Evolutionary conservation across 208 protist genomes (phyloP).

Genomic region (Novymonas esmeraldas): DNA sequence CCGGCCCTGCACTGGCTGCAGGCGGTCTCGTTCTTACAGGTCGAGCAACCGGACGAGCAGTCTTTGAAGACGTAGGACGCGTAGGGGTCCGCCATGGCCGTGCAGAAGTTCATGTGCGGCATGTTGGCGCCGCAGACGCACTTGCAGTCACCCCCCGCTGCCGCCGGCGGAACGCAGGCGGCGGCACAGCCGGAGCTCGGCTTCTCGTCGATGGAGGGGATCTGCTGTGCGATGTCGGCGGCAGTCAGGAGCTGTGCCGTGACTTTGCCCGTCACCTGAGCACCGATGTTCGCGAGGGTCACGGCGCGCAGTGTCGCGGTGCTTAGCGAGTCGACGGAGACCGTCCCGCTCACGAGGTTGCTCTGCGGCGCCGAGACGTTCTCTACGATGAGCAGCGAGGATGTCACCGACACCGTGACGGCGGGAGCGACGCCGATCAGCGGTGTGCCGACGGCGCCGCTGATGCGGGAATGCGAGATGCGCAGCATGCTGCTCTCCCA

Average conservation of each 20-base stretch:
- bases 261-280: not conserved
- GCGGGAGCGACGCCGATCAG: not conserved
- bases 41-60: conserved; percentile 4
- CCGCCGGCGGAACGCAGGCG: conserved; percentile 7
- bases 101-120: conserved; percentile 6
- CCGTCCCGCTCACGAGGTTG: not conserved
- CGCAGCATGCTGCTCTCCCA: conserved; percentile 6
- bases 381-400: conserved; percentile 2
- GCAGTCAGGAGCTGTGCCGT: not conserved
- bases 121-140: not conserved
- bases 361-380: conserved; percentile 4
- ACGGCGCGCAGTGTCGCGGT: not conserved
- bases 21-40: not conserved
- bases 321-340: not conserved
- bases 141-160: not conserved
- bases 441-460: not conserved
- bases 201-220: not conserved
- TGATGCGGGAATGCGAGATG: conserved; percentile 3
- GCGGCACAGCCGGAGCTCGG: not conserved
- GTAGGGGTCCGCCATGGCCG: conserved; percentile 9
- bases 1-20: not conserved
- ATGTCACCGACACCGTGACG: not conserved
- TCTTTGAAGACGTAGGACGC: not conserved
- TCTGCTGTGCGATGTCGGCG: not conserved
- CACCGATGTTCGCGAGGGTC: conserved; percentile 3